These are phyloP conservation scores for Henckelia pumila DNA, from an alignment of 257 asterid genomes.

Conservation along the genomic window DNA sequence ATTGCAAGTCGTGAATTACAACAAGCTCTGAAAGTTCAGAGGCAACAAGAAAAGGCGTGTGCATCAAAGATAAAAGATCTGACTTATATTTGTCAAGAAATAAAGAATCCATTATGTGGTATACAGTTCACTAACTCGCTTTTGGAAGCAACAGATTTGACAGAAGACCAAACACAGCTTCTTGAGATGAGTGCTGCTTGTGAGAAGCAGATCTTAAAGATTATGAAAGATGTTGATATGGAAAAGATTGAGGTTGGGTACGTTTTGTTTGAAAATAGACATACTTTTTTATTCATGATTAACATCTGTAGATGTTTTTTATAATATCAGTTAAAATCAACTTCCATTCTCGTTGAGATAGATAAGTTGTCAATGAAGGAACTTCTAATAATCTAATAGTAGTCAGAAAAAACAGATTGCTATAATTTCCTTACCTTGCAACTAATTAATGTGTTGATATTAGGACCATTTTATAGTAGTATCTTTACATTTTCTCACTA, in stretches of 20 bases:
- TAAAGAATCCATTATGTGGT: constrained; percentile 27
- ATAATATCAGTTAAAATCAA: too few species aligned
- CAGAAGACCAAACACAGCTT: constrained; percentile 73
- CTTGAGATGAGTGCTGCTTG: constrained; percentile 85
- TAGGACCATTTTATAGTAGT: too few species aligned
- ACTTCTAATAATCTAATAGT: too few species aligned
- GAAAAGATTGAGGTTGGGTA: constrained; percentile 80
- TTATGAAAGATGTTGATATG: constrained; percentile 62
- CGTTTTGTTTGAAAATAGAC: constrained; percentile 15
- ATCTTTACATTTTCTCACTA: constrained; percentile 6
- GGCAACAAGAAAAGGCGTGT: constrained; percentile 55
- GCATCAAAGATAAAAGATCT: constrained; percentile 71
- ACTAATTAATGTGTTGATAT: too few species aligned
- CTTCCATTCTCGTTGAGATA: too few species aligned
- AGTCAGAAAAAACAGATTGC: too few species aligned
- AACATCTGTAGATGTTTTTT: too few species aligned
- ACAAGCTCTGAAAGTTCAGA: constrained; percentile 55
- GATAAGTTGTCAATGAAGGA: too few species aligned
- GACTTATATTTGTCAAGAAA: constrained; percentile 35
- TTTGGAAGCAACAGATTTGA: constrained; percentile 62
- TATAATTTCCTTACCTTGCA: too few species aligned
- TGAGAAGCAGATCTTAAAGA: constrained; percentile 82
- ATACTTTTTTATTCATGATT: too few species aligned
- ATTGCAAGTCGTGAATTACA: constrained; percentile 72
- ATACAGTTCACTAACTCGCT: constrained; percentile 56